A percentile compares a stretch with the other conserved stretches of the same genome.
These are phyloP conservation scores for Cystobasidium slooffiae DNA, from an alignment of 1,284 basidiomycete species.

Conservation along the genomic window DNA sequence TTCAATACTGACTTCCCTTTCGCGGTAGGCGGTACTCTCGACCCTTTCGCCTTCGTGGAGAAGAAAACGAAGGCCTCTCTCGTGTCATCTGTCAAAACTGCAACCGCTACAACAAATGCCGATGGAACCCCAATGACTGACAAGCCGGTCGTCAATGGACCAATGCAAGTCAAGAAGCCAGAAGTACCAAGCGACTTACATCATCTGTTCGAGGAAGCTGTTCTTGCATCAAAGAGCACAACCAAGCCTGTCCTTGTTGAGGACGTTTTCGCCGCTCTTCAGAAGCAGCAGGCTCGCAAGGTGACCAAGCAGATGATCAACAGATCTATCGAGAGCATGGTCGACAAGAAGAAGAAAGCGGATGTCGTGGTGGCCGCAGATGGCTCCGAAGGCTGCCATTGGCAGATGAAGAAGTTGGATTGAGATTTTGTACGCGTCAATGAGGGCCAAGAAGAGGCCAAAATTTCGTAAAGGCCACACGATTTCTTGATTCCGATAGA, in stretches of 20 bases:
- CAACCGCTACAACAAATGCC: not conserved
- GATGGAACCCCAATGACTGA: not conserved
- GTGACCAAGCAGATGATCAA: slow-evolving; percentile 27
- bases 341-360: slow-evolving; percentile 46
- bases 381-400: slow-evolving; percentile 10
- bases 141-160: not conserved
- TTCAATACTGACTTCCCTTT: not conserved
- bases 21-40: slow-evolving; percentile 57
- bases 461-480: no score
- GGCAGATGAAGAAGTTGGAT: slow-evolving; percentile 18
- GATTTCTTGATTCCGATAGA: no score
- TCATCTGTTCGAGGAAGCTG: slow-evolving; percentile 30
- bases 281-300: not conserved
- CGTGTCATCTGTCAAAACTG: slow-evolving; percentile 3
- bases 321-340: slow-evolving; percentile 39
- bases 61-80: slow-evolving; percentile 43
- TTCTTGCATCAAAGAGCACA: slow-evolving; percentile 38
- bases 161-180: slow-evolving; percentile 30
- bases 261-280: slow-evolving; percentile 31
- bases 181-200: slow-evolving; percentile 26
- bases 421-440: not conserved
- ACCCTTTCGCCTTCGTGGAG: slow-evolving; percentile 70
- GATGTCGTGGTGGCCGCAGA: not conserved
- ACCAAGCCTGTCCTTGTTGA: slow-evolving; percentile 32
- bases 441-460: not conserved